These are phyloP conservation scores for Capronia americana DNA, from an alignment of 2,329 filamentous ascomycete species.

Conservation along the genomic window DNA sequence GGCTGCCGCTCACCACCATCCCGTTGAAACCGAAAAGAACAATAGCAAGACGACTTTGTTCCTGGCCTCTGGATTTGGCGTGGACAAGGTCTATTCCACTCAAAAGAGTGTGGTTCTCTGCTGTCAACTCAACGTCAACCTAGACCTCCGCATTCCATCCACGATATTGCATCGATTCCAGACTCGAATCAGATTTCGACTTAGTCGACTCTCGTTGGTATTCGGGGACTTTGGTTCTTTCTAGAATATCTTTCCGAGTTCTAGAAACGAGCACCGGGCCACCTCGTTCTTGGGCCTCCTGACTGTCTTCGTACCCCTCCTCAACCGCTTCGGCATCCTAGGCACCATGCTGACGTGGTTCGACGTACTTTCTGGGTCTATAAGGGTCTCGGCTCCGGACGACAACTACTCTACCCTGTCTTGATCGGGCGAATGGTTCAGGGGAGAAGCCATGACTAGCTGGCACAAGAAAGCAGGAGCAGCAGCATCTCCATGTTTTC, in stretches of 20 bases:
- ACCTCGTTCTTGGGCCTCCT: too few relatives aligned
- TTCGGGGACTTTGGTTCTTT: too few relatives aligned
- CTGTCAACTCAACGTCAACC: neutral
- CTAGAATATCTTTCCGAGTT: too few relatives aligned
- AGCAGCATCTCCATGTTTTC: neutral
- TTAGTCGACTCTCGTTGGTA: neutral
- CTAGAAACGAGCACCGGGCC: too few relatives aligned
- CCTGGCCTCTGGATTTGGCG: neutral
- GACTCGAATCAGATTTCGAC: neutral
- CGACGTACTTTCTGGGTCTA: neutral
- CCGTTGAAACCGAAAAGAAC: too few relatives aligned
- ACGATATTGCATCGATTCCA: neutral
- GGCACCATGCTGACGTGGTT: neutral
- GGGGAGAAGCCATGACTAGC: neutral
- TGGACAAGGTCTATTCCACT: neutral
- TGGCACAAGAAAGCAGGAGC: neutral
- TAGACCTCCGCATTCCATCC: neutral
- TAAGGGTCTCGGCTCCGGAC: neutral
- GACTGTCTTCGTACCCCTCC: too few relatives aligned
- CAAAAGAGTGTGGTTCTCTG: slow-evolving; percentile 1
- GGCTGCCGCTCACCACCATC: neutral
- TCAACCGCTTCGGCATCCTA: too few relatives aligned
- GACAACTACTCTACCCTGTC: too few relatives aligned
- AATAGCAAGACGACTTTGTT: neutral
- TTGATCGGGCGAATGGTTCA: neutral